Evolutionary conservation across 768 basidiomycete genomes (phyloP), one percentile per base, ranked within the genome.

Genomic region (Suillus americanus): DNA sequence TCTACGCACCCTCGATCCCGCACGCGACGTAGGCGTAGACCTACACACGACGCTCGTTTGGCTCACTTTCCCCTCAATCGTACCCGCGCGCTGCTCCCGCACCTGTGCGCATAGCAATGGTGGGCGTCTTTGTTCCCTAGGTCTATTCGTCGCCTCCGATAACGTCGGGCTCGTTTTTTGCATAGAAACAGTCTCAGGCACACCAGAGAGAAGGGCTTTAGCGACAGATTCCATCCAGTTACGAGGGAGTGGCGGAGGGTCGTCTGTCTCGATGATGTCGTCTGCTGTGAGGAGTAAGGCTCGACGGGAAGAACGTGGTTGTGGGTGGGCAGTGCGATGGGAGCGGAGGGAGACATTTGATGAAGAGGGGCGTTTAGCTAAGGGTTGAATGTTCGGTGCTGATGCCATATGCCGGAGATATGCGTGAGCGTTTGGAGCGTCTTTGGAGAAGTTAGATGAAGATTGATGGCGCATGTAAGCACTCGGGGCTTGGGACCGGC

Each of bases 391-490:
- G 65, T 80, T 79, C 37, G 82, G 82, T 28, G 82, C 78, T 28
- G 91, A 92, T 1, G 85, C 85, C 81, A 93, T 91, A 72, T 92
- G 90, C 38, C 90, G 85, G 13, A 93, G 83, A 71, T 91, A 88
- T 6, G 86, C 85, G 5, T 84, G 83, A 3, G 90, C 89, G 60
- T 85, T 84, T 30, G 84, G 81, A 28, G 66, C 66, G 65, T 74
- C 68, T 63, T 64, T 62, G 64, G 61, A 63, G 48, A 70, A 55
- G 53, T 71, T 69, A 60, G 71, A 67, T 71, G 75, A 70, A 57
- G 74, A 63, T 67, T 73, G 66, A 62, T 67, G 66, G 48, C 59
- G 71, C 50, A 67, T 69, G 66, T 18, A 61, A 65, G 53, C 18
- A 54, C 5, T 20, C 9, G 53, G 53, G 2, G 53, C 18, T 20